phyloP scores from a whole-genome alignment of 768 basidiomycete genomes.

The Boletus speciosus region DNA sequence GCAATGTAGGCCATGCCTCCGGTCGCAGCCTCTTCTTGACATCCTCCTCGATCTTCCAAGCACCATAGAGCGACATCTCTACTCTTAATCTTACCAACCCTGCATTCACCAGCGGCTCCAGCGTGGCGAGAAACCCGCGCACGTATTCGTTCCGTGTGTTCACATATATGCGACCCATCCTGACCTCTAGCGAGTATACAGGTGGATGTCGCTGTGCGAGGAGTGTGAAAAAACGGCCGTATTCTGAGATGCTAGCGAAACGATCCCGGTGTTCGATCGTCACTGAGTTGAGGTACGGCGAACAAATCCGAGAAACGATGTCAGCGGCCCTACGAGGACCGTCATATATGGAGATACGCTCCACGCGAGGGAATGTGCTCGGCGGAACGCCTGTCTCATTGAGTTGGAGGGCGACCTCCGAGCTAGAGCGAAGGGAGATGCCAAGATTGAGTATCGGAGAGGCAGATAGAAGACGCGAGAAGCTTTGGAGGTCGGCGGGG shows the following conservation, averaged over 20 bases:
- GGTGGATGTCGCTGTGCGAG: slow-evolving; percentile 5
- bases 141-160: slow-evolving; percentile 1
- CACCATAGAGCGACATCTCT: slow-evolving; percentile 5
- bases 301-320: slow-evolving; percentile 5
- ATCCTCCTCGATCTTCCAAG: slow-evolving; percentile 6
- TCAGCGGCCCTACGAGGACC: slow-evolving; percentile 6
- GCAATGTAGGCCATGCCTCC: slow-evolving; percentile 10
- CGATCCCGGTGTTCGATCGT: slow-evolving; percentile 1
- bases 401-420: not conserved
- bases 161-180: slow-evolving; percentile 4
- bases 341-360: slow-evolving; percentile 4
- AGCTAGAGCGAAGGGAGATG: slow-evolving; percentile 4
- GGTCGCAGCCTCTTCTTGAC: slow-evolving; percentile 4
- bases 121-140: not conserved
- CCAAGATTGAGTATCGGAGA: slow-evolving; percentile 5
- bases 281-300: slow-evolving; percentile 10
- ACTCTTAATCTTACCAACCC: slow-evolving; percentile 5
- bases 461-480: slow-evolving; percentile 6
- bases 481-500: slow-evolving; percentile 3
- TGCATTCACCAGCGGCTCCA: slow-evolving; percentile 4
- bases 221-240: not conserved
- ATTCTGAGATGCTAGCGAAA: slow-evolving; percentile 1
- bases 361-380: slow-evolving; percentile 1
- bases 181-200: slow-evolving; percentile 1
- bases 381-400: not conserved